Evolutionary conservation across 31 red algal genomes (phyloP).

Genomic region (Asparagopsis taxiformis): DNA sequence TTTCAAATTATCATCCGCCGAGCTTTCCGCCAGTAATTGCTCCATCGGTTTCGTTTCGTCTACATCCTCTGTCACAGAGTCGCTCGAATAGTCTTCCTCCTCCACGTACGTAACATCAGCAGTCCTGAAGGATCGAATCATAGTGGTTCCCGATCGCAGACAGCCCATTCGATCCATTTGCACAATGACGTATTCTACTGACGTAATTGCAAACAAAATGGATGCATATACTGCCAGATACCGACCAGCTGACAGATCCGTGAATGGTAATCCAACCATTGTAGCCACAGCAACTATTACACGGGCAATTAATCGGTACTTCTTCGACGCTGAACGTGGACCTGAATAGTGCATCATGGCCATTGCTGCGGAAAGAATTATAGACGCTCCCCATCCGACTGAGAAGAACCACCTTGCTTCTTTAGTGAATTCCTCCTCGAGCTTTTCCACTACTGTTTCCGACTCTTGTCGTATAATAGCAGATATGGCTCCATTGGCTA

Average conservation of each 20-base stretch:
- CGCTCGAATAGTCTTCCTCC: too few relatives aligned
- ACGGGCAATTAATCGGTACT: neutral
- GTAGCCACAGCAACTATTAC: neutral
- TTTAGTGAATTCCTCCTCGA: neutral
- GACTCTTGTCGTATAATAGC: too few relatives aligned
- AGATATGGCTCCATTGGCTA: too few relatives aligned
- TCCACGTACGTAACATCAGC: too few relatives aligned
- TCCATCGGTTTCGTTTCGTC: too few relatives aligned
- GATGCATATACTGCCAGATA: neutral
- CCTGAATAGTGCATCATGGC: neutral
- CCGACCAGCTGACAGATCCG: neutral
- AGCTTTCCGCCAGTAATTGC: too few relatives aligned
- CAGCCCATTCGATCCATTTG: neutral
- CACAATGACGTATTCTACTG: neutral
- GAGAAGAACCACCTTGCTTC: neutral
- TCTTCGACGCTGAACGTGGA: neutral
- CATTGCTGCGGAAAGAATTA: conserved; percentile 5
- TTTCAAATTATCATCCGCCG: too few relatives aligned
- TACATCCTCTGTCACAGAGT: too few relatives aligned
- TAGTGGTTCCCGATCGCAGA: too few relatives aligned
- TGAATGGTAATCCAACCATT: neutral
- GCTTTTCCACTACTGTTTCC: too few relatives aligned
- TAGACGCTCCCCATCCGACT: neutral
- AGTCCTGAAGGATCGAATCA: too few relatives aligned
- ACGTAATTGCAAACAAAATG: neutral